Evolutionary conservation across 257 asterid genomes (phyloP).

Genomic region (Solanum infundibuliforme): DNA sequence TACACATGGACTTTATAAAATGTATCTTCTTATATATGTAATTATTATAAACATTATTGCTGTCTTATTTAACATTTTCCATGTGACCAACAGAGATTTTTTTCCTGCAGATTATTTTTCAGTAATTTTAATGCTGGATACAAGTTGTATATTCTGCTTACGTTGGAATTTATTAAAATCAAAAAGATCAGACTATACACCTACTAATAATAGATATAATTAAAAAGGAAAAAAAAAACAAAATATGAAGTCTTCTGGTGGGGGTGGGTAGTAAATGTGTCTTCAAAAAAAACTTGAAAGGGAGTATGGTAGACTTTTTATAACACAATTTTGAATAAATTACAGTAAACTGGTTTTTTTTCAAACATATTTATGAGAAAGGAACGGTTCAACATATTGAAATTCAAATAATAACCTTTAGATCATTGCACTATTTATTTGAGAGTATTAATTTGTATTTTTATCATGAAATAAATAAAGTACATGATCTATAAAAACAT

Average conservation of each 20-base stretch:
- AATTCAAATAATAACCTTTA: not conserved
- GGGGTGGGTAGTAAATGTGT: not conserved
- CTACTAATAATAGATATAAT: not conserved
- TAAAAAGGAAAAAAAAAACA: not conserved
- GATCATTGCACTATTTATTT: not conserved
- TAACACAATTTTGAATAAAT: not conserved
- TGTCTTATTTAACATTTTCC: conserved; percentile 27
- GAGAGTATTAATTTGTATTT: not conserved
- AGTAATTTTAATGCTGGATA: not conserved
- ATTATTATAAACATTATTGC: not conserved
- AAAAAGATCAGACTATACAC: not conserved
- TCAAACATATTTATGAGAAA: not conserved
- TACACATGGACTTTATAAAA: conserved; percentile 32
- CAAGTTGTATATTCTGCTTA: not conserved
- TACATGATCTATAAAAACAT: not conserved
- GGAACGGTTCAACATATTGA: not conserved
- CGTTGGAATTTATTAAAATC: not conserved
- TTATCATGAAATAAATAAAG: not conserved
- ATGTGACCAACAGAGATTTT: not conserved
- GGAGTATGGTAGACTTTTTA: not conserved
- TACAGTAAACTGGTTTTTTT: not conserved
- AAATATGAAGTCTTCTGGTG: not conserved
- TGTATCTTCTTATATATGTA: not conserved
- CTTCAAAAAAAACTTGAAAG: not conserved
- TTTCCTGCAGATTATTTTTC: not conserved